phyloP scores from a whole-genome alignment of 208 protist genomes.

The Crithidia bombi region DNA sequence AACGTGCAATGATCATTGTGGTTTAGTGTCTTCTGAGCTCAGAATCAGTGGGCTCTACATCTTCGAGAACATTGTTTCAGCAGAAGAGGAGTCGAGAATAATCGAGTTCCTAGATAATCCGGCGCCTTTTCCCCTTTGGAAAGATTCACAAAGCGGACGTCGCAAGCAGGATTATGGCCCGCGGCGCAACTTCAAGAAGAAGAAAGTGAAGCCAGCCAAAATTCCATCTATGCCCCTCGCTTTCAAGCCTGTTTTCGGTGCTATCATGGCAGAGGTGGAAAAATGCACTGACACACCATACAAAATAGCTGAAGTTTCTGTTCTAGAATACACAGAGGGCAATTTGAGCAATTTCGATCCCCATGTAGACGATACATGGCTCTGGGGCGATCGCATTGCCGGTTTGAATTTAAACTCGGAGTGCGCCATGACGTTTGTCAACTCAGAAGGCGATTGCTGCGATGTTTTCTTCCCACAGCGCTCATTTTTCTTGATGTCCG shows the following conservation, averaged over 20 bases:
- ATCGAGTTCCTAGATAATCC: slow-evolving; percentile 71
- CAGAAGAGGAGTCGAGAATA: slow-evolving; percentile 52
- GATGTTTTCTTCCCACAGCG: slow-evolving; percentile 75
- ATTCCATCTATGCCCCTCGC: slow-evolving; percentile 57
- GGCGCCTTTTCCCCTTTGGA: slow-evolving; percentile 65
- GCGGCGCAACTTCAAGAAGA: slow-evolving; percentile 87
- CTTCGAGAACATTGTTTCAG: slow-evolving; percentile 46
- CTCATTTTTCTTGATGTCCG: slow-evolving; percentile 79
- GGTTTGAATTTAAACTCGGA: slow-evolving; percentile 77
- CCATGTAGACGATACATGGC: slow-evolving; percentile 91
- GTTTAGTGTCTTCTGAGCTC: slow-evolving; percentile 11
- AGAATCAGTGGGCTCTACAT: slow-evolving; percentile 54
- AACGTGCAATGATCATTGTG: slow-evolving; percentile 54
- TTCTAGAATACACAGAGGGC: slow-evolving; percentile 68
- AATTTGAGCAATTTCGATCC: slow-evolving; percentile 84
- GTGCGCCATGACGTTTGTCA: slow-evolving; percentile 86
- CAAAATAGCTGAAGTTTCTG: slow-evolving; percentile 67
- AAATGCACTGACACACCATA: slow-evolving; percentile 45
- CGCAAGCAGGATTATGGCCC: slow-evolving; percentile 89
- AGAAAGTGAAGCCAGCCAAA: slow-evolving; percentile 69
- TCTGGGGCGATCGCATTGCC: slow-evolving; percentile 88
- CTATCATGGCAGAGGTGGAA: slow-evolving; percentile 28
- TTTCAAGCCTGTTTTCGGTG: slow-evolving; percentile 47
- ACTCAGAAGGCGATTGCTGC: slow-evolving; percentile 43
- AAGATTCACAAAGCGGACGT: slow-evolving; percentile 85